Base-by-base conservation (phyloP, 108 stramenopile genomes). In the Mayamaea pseudoterrestris region DNA sequence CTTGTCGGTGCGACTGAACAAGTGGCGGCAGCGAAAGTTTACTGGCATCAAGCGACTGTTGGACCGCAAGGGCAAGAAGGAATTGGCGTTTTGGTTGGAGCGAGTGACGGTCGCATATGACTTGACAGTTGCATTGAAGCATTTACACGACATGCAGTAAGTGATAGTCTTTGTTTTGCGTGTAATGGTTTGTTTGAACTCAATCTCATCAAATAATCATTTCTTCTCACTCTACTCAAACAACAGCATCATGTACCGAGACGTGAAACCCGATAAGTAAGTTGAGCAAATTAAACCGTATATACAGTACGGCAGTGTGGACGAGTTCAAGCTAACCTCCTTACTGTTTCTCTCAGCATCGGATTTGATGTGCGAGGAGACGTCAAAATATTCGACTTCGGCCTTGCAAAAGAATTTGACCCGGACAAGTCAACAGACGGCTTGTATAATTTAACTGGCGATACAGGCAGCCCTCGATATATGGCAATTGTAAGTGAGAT, bases 41-140 rank as follows among this genome's bases (percentile, higher is more conserved):
- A 69, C 57, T 30, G 86, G 82, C 14, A 25, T 83, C 0, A 61
- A 67, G 27, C 78, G 66, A 45, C 21, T 81, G 12, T 41, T 77
- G 35, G 78, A 76, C 51, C 47, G 66, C 30, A 69, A 66, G 41
- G 78, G 80, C 16, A 83, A 89, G 45, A 79, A 74, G 30, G 57
- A 60, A 18, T 56, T 47, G 62, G 70, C 60, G 44, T 78, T 66
- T 52, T 81, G 58, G 74, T 55, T 62, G 11, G 82, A 89, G 31
- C 65, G 80, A 36, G 59, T 80, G 42, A 48, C 75, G 20, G 77
- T 76, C 16, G 81, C 80, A 29, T 80, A 81, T 52, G 87, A 89
- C 62, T 58, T 89, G 27, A 55, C 68, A 7, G 76, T 74, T 37
- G 87, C 79, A 2, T 61, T 89, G 30, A 69, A 71, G 37, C 78